A percentile compares a stretch with the other conserved stretches of the same genome.
These are phyloP conservation scores for Ensete glaucum DNA, from an alignment of 176 grass and related monocot genomes.

Conservation along the genomic window DNA sequence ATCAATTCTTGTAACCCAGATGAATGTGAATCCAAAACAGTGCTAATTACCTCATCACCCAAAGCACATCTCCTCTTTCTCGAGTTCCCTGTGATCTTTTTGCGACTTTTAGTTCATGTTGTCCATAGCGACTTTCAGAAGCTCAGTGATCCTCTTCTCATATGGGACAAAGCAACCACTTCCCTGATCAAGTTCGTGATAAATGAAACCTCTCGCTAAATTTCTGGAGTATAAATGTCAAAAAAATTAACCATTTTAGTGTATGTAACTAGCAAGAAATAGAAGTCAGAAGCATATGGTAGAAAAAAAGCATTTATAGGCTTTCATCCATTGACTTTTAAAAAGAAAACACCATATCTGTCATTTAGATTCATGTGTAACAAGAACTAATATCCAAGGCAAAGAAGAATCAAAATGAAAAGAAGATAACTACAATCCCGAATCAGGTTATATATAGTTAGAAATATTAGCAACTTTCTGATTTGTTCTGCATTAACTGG, in stretches of 20 bases:
- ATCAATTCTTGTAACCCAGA: not conserved
- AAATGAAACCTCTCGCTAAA: not conserved
- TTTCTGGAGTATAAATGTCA: not conserved
- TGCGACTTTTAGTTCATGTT: not conserved
- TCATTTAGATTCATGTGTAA: no score
- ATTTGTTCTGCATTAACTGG: no score
- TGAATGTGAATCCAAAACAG: not conserved
- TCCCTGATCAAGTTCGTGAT: slow-evolving; percentile 2
- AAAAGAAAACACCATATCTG: no score
- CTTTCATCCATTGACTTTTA: no score
- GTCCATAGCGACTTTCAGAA: slow-evolving; percentile 3
- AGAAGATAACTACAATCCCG: no score
- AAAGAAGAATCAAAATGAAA: no score
- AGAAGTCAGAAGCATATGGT: no score
- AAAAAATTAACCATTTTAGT: not conserved
- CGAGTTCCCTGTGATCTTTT: slow-evolving; percentile 4
- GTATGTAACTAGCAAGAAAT: not conserved
- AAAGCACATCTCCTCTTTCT: slow-evolving; percentile 2
- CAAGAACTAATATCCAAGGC: no score
- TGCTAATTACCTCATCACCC: not conserved
- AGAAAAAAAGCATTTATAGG: no score
- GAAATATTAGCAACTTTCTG: no score
- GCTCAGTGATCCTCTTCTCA: slow-evolving; percentile 11
- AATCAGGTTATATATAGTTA: not conserved
- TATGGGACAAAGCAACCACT: slow-evolving; percentile 4